phyloP scores from a whole-genome alignment of 2,329 filamentous ascomycete genomes.

The Aspergillus sp. region DNA sequence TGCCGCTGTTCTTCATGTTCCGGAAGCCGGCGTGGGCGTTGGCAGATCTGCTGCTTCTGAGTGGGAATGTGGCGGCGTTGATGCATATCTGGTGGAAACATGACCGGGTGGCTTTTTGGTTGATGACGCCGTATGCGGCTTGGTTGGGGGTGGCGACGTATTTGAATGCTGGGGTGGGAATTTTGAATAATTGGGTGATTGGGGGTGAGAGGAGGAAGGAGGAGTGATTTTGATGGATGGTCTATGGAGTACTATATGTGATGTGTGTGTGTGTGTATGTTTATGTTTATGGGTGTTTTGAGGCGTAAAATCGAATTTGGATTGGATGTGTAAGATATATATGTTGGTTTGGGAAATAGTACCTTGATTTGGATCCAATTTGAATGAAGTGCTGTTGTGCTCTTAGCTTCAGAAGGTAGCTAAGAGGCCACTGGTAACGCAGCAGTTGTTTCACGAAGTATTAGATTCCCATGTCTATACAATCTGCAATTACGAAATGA shows the following conservation, averaged over 20 bases:
- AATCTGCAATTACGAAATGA: too few relatives aligned
- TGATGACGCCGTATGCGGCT: constrained; percentile 76
- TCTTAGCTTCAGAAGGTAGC: too few relatives aligned
- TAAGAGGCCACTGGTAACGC: too few relatives aligned
- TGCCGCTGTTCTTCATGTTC: constrained; percentile 86
- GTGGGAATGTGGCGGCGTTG: constrained; percentile 72
- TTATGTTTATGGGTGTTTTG: too few relatives aligned
- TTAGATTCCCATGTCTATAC: too few relatives aligned
- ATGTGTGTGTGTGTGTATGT: too few relatives aligned
- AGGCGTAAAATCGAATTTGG: too few relatives aligned
- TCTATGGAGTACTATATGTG: background rate
- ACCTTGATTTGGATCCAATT: too few relatives aligned
- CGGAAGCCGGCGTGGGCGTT: constrained; percentile 73
- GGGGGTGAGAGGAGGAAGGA: constrained; percentile 13
- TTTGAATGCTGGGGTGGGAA: constrained; percentile 68
- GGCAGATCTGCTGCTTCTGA: constrained; percentile 71
- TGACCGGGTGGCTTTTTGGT: constrained; percentile 71
- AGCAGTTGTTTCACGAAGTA: too few relatives aligned
- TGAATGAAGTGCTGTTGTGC: too few relatives aligned
- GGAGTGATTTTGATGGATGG: background rate
- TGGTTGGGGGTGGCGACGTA: constrained; percentile 92
- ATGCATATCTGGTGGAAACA: constrained; percentile 74
- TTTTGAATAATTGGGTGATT: constrained; percentile 66
- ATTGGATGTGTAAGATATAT: too few relatives aligned
- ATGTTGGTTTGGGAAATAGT: too few relatives aligned